A percentile compares a stretch with the other conserved stretches of the same genome.
phyloP scores from a whole-genome alignment of 2,329 filamentous ascomycete genomes.

The Huntiella abstrusa region DNA sequence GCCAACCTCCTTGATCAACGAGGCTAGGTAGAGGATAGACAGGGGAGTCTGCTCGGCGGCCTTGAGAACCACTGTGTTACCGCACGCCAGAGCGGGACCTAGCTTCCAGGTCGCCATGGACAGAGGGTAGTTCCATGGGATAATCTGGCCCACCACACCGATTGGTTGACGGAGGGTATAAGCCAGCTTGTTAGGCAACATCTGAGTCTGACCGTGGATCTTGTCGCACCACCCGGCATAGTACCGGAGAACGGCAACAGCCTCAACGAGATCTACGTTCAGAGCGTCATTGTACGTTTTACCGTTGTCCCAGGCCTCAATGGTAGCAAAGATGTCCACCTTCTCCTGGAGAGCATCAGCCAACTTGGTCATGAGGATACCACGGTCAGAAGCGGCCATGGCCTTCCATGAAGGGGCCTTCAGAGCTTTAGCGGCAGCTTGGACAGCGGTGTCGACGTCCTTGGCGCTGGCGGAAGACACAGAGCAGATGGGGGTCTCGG shows the following conservation, averaged over 20 bases:
- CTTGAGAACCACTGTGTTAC: constrained; percentile 40
- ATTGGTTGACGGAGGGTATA: constrained; percentile 62
- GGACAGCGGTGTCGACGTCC: constrained; percentile 52
- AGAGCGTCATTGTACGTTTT: constrained; percentile 52
- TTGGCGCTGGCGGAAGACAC: constrained; percentile 48
- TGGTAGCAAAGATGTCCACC: constrained; percentile 27
- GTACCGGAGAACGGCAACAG: constrained; percentile 40
- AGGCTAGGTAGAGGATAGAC: constrained; percentile 40
- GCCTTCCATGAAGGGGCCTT: constrained; percentile 47
- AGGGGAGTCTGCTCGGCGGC: constrained; percentile 42
- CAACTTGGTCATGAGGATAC: constrained; percentile 48
- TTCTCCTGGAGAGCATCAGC: constrained; percentile 50
- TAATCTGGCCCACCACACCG: constrained; percentile 59
- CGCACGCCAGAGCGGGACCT: constrained; percentile 40
- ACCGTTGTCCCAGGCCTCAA: constrained; percentile 66
- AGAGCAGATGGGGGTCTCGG: constrained; percentile 48
- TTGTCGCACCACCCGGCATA: constrained; percentile 71
- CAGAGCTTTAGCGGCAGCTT: constrained; percentile 50
- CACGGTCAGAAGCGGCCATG: constrained; percentile 48
- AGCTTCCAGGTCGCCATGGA: constrained; percentile 42
- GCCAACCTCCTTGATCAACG: constrained; percentile 46
- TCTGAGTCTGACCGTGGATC: constrained; percentile 59
- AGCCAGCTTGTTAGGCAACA: constrained; percentile 50
- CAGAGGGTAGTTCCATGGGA: constrained; percentile 68
- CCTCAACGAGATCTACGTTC: constrained; percentile 39